These are phyloP conservation scores for Arachis stenosperma DNA, from an alignment of 306 rosid species.

Conservation along the genomic window DNA sequence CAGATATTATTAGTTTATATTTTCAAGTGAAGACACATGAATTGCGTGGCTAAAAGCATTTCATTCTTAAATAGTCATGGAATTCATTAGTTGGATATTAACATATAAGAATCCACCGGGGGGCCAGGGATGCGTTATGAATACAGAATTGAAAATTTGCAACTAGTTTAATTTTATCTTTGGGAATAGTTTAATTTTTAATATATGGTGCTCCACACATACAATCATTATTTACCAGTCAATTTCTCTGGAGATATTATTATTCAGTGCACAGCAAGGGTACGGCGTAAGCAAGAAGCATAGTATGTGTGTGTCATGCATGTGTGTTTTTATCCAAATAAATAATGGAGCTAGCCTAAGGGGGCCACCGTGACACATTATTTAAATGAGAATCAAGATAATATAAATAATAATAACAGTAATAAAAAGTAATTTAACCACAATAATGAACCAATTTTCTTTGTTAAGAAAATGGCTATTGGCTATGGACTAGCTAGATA, in stretches of 20 bases:
- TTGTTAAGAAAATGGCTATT: background rate
- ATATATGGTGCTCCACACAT: background rate
- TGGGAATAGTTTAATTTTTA: background rate
- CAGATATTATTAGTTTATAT: background rate
- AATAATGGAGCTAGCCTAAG: background rate
- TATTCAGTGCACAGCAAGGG: background rate
- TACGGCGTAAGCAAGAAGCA: background rate
- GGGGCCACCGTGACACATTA: background rate
- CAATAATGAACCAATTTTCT: background rate
- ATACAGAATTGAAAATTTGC: conserved; percentile 2
- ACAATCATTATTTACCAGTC: background rate
- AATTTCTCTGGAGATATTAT: background rate
- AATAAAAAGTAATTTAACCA: background rate
- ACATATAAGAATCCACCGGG: background rate
- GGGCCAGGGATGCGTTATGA: background rate
- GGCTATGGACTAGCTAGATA: background rate
- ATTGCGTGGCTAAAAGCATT: background rate
- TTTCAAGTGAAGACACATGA: background rate
- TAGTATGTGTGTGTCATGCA: background rate
- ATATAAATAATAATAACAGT: background rate
- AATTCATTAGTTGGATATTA: background rate
- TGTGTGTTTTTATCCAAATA: background rate
- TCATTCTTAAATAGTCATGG: background rate
- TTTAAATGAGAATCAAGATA: conserved; percentile 7
- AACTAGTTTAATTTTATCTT: background rate